Conservation (phyloP, 2,329 filamentous ascomycete genomes). For the Trichoderma aggressivum region DNA sequence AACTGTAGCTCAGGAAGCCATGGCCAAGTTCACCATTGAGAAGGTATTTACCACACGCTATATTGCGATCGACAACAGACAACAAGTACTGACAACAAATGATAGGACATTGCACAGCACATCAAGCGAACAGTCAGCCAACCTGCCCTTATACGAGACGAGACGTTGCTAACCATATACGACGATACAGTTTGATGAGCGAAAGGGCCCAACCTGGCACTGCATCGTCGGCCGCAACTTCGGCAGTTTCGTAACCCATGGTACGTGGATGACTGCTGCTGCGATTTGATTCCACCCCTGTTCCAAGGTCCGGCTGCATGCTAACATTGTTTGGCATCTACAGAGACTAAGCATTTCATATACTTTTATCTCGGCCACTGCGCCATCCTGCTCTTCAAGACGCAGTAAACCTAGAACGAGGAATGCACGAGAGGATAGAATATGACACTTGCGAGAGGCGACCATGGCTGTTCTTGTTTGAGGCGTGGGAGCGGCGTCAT, state of each 20-base stretch:
- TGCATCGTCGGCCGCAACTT: conserved; percentile 99
- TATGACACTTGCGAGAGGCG: neutral
- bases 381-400: conserved; percentile 98
- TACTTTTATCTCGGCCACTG: conserved; percentile 99
- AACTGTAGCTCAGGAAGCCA: conserved; percentile 56
- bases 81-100: conserved; percentile 22
- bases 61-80: neutral
- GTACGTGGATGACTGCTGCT: conserved; percentile 48
- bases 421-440: neutral
- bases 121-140: conserved; percentile 82
- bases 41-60: conserved; percentile 41
- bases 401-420: conserved; percentile 60
- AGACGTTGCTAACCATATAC: conserved; percentile 7
- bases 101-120: conserved; percentile 86
- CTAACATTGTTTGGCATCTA: neutral
- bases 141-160: neutral
- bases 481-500: neutral
- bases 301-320: neutral
- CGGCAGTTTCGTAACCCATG: conserved; percentile 97
- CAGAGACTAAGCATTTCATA: conserved; percentile 99
- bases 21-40: conserved; percentile 61
- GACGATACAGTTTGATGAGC: conserved; percentile 75
- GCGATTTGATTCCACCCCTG: neutral
- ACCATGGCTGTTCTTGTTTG: neutral
- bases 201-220: conserved; percentile 98